These are phyloP conservation scores for Penstemon eatonii DNA, from an alignment of 257 asterid genomes.

Conservation along the genomic window DNA sequence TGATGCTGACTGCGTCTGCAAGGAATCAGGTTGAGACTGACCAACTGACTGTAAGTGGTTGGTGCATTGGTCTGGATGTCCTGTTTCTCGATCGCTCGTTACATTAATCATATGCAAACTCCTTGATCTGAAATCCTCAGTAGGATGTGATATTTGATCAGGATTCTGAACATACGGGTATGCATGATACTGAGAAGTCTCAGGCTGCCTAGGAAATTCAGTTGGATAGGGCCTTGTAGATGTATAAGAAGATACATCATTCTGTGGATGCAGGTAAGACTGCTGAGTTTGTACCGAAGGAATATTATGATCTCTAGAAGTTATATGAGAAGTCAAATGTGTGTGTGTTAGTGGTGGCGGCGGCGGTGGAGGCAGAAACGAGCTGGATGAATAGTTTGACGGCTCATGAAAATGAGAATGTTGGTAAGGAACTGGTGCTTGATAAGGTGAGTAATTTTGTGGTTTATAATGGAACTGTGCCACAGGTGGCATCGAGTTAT, in stretches of 20 bases:
- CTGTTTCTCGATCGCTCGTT: constrained; percentile 31
- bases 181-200: constrained; percentile 45
- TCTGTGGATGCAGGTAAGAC: constrained; percentile 41
- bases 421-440: constrained; percentile 53
- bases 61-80: constrained; percentile 35
- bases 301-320: constrained; percentile 36
- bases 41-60: constrained; percentile 34
- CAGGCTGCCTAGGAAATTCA: constrained; percentile 41
- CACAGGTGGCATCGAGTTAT: constrained; percentile 35
- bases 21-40: constrained; percentile 43
- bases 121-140: constrained; percentile 40
- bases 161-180: constrained; percentile 40
- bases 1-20: constrained; percentile 37
- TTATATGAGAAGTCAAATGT: constrained; percentile 26
- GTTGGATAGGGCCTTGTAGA: constrained; percentile 41
- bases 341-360: constrained; percentile 36
- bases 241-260: constrained; percentile 43
- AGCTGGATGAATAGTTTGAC: constrained; percentile 45
- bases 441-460: constrained; percentile 43
- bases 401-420: constrained; percentile 51
- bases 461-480: constrained; percentile 33
- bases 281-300: constrained; percentile 48
- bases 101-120: constrained; percentile 41
- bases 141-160: constrained; percentile 34
- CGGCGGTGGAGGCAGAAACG: constrained; percentile 52